phyloP scores from a whole-genome alignment of 2,329 filamentous ascomycete genomes.

The Arthrobotrys sphaeroides region DNA sequence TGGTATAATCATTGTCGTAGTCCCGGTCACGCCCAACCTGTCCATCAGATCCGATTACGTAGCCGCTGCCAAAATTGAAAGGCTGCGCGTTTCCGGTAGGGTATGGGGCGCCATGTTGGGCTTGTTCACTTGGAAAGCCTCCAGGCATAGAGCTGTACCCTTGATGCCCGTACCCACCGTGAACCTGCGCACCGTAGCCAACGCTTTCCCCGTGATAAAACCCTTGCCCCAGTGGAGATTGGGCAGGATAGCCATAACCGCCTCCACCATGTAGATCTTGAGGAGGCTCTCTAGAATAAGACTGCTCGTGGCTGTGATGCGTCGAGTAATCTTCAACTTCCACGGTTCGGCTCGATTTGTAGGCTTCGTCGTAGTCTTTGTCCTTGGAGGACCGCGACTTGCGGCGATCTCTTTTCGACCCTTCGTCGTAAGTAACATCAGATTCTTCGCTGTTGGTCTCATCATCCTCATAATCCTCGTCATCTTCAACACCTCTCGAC shows the following conservation, averaged over 20 bases:
- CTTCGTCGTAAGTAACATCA: constrained; percentile 14
- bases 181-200: neutral
- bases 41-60: constrained; percentile 48
- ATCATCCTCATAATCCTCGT: constrained; percentile 26
- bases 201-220: constrained; percentile 36
- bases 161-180: constrained; percentile 5
- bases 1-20: constrained; percentile 40
- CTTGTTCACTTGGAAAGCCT: constrained; percentile 23
- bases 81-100: constrained; percentile 40
- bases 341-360: constrained; percentile 2
- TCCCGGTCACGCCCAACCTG: constrained; percentile 47
- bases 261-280: constrained; percentile 7
- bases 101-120: constrained; percentile 25
- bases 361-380: constrained; percentile 22
- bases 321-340: constrained; percentile 10
- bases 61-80: constrained; percentile 39
- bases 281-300: neutral
- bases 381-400: constrained; percentile 35
- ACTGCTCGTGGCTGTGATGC: constrained; percentile 20
- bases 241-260: constrained; percentile 20
- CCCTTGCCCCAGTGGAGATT: neutral
- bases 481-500: constrained; percentile 17
- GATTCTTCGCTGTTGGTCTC: constrained; percentile 32
- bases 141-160: constrained; percentile 26
- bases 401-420: constrained; percentile 14